Conservation (phyloP, 192 early-diverging fungal species). For the Bifiguratus adelaidae region DNA sequence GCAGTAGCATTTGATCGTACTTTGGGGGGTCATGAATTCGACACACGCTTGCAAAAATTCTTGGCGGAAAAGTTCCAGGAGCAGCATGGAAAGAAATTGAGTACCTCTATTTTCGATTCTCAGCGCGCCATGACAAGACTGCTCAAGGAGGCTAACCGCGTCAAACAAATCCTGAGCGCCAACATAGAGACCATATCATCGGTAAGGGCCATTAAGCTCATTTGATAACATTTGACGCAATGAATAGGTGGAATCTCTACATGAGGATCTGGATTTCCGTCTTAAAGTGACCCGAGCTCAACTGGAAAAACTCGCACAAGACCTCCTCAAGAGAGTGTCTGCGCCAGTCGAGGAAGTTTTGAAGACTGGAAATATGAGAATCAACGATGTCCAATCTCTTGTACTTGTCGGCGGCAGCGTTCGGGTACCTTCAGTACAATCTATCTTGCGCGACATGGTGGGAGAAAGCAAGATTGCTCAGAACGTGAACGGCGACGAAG, state of each 20-base stretch:
- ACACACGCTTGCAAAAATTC: conserved; percentile 70
- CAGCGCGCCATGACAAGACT: conserved; percentile 82
- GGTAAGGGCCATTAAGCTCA: conserved; percentile 17
- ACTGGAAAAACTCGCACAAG: conserved; percentile 59
- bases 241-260: conserved; percentile 77
- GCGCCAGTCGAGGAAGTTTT: conserved; percentile 69
- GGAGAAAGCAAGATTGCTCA: conserved; percentile 83
- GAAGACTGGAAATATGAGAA: conserved; percentile 47
- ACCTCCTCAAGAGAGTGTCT: conserved; percentile 56
- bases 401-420: conserved; percentile 91
- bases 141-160: conserved; percentile 87
- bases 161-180: conserved; percentile 94
- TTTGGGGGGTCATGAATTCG: conserved; percentile 83
- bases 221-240: too few species aligned
- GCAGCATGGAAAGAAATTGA: conserved; percentile 31
- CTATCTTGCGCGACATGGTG: conserved; percentile 48
- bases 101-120: conserved; percentile 42
- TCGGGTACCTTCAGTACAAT: conserved; percentile 81
- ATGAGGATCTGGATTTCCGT: conserved; percentile 80
- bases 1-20: conserved; percentile 71
- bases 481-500: conserved; percentile 95
- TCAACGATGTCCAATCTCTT: conserved; percentile 70
- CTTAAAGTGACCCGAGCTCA: conserved; percentile 62
- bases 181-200: conserved; percentile 82
- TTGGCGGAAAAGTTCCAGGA: conserved; percentile 70